Conservation (phyloP, 345 rosid species). For the Theobroma cacao region DNA sequence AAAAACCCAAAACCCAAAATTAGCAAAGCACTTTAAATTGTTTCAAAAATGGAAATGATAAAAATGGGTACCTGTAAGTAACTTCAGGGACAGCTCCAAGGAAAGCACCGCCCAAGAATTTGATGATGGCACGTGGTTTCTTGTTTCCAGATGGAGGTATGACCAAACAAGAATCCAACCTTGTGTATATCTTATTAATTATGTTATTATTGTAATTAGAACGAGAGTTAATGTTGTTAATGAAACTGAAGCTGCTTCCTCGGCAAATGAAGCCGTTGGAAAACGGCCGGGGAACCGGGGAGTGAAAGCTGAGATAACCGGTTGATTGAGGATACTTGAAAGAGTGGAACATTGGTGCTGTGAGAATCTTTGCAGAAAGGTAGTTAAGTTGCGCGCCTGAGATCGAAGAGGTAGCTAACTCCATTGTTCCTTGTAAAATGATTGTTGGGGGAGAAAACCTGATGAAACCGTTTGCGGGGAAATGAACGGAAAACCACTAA, state of each 20-base stretch:
- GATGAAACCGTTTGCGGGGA: background rate
- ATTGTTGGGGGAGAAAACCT: background rate
- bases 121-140: constrained; percentile 69
- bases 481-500: background rate
- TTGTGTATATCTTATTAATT: constrained; percentile 38
- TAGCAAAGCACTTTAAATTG: background rate
- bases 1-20: background rate
- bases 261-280: constrained; percentile 35
- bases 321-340: background rate
- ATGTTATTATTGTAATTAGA: background rate
- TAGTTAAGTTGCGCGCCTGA: background rate
- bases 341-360: background rate
- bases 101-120: constrained; percentile 90
- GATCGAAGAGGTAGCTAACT: constrained; percentile 14
- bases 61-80: constrained; percentile 60
- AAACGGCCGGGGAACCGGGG: background rate
- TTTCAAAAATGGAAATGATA: background rate
- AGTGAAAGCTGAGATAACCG: background rate
- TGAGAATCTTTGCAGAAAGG: background rate
- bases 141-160: constrained; percentile 51
- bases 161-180: constrained; percentile 62
- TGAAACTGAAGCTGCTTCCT: constrained; percentile 17
- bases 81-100: constrained; percentile 90
- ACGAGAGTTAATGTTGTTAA: background rate
- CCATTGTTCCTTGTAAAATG: background rate